phyloP scores from a whole-genome alignment of 129 eudicot genomes.

The Saposhnikovia divaricata region DNA sequence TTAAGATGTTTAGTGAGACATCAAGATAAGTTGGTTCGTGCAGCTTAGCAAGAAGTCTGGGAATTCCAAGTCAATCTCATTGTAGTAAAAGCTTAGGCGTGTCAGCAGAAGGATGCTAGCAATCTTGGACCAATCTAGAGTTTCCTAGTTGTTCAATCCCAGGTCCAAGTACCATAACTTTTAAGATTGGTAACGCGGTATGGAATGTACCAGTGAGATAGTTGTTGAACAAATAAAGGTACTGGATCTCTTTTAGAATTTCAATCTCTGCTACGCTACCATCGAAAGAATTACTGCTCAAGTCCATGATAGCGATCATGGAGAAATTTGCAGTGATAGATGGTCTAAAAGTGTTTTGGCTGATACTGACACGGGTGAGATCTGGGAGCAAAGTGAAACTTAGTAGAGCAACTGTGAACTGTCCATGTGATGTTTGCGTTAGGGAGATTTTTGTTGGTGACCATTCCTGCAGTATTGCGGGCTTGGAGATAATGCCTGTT shows the following conservation, averaged over 20 bases:
- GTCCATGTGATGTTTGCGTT: slow-evolving; percentile 38
- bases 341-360: slow-evolving; percentile 21
- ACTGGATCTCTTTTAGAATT: slow-evolving; percentile 24
- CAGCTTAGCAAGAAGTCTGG: slow-evolving; percentile 44
- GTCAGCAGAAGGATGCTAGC: slow-evolving; percentile 41
- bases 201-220: slow-evolving; percentile 46
- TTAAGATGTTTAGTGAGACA: slow-evolving; percentile 46
- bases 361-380: slow-evolving; percentile 44
- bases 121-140: slow-evolving; percentile 55
- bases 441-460: slow-evolving; percentile 34
- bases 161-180: slow-evolving; percentile 52
- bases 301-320: slow-evolving; percentile 43
- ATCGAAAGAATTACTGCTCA: slow-evolving; percentile 37
- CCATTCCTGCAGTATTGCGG: slow-evolving; percentile 15
- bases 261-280: slow-evolving; percentile 44
- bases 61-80: slow-evolving; percentile 36
- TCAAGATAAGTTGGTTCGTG: slow-evolving; percentile 49
- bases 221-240: slow-evolving; percentile 38
- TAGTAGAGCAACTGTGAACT: slow-evolving; percentile 31
- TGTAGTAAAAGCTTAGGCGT: slow-evolving; percentile 36
- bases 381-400: slow-evolving; percentile 48
- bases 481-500: slow-evolving; percentile 53
- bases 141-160: slow-evolving; percentile 49
- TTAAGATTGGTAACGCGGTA: slow-evolving; percentile 42
- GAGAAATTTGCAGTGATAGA: slow-evolving; percentile 45